Evolutionary conservation across 2,329 filamentous ascomycete genomes (phyloP), one percentile per base, ranked within the genome.

Genomic region (Alternaria sp.): DNA sequence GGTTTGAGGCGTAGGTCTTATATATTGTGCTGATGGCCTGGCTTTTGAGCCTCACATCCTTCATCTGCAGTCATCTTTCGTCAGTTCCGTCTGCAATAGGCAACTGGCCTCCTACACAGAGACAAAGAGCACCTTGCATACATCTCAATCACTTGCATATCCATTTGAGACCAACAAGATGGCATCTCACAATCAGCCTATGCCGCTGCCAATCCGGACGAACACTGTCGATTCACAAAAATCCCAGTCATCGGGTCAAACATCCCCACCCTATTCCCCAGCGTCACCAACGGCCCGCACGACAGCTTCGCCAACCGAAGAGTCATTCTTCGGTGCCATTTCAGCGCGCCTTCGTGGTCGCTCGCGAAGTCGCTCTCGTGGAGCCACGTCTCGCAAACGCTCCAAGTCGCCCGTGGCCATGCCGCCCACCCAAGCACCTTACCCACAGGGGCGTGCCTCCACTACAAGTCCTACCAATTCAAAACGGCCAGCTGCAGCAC

Each of bases 251-350:
- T 73, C 72, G 2, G 70, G 67, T 16, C 58, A 68, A 28, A 53
- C 68, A 34, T 74, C 74, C 28, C 69, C 72, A 14, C 63, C 62
- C 30, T 49, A 44, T 38, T 65, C 67, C 6, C 63, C 69, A 20
- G 32, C 57, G 41, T 75, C 70, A 22, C 71, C 70, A 12, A 68
- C 64, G n/a, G 68, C 69, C 16, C 66, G 61, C 51, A 53, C 54
- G 7, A 32, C 51, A 41, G 51, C 69, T 16, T 75, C 71, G 8
- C 72, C 74, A 9, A 67, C 69, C 30, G 73, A 78, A 48, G 65
- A 70, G 28, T 70, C 69, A 2, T 79, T 79, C 67, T 78, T 79
- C 57, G 72, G 72, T 26, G 73, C 75, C 53, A 76, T 79, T 62
- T 70, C 71, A 44, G 67, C 72, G 22, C 69, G 72, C 43, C 70